phyloP scores from a whole-genome alignment of 2,329 filamentous ascomycete species.

The Alternaria brassicicola region DNA sequence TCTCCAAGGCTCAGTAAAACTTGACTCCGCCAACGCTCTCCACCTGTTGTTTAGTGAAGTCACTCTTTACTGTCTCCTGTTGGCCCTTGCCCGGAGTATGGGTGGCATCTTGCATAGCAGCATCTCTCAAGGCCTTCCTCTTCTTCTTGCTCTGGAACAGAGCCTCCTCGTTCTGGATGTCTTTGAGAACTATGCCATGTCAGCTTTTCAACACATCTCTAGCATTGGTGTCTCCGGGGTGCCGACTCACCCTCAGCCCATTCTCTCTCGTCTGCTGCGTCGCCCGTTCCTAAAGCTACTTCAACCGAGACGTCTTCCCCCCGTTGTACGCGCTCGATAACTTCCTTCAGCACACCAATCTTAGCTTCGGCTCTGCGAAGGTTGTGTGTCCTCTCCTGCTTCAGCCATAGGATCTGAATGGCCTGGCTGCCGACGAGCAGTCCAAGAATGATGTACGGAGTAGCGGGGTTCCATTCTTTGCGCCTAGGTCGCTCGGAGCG shows the following conservation, averaged over 20 bases:
- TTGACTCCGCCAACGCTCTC: constrained; percentile 40
- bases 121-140: constrained; percentile 33
- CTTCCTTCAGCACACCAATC: constrained; percentile 75
- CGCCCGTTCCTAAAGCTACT: constrained; percentile 77
- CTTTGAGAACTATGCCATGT: constrained; percentile 61
- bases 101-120: constrained; percentile 17
- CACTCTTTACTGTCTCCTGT: constrained; percentile 38
- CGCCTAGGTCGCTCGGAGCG: constrained; percentile 17
- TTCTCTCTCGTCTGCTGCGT: constrained; percentile 74
- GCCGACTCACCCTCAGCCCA: constrained; percentile 79
- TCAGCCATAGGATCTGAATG: constrained; percentile 86
- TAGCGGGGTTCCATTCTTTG: constrained; percentile 61
- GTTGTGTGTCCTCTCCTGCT: constrained; percentile 75
- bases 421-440: constrained; percentile 92
- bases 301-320: constrained; percentile 70
- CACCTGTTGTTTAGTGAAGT: constrained; percentile 24
- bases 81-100: constrained; percentile 28
- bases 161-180: constrained; percentile 69
- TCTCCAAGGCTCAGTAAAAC: constrained; percentile 34
- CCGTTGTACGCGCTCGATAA: constrained; percentile 59
- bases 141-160: constrained; percentile 55
- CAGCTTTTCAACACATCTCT: constrained; percentile 11
- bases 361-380: constrained; percentile 78
- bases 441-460: constrained; percentile 70
- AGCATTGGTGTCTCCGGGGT: neutral